phyloP scores from a whole-genome alignment of 352 stramenopile genomes.

The Phytopythium montanum region DNA sequence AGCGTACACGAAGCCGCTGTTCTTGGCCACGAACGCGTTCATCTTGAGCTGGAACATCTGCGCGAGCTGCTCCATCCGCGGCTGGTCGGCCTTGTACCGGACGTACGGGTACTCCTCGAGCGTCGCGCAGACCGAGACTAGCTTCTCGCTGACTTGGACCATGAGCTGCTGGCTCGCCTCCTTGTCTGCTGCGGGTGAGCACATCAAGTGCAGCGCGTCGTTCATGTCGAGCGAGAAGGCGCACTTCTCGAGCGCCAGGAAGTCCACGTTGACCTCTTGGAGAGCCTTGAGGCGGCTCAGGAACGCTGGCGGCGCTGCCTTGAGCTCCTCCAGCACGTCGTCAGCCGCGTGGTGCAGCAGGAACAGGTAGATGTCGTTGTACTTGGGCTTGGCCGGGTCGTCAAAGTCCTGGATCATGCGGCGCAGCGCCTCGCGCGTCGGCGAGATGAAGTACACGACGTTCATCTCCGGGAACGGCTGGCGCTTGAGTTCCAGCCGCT shows the following conservation, averaged over 20 bases:
- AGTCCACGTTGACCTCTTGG: slow-evolving; percentile 96
- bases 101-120: slow-evolving; percentile 98
- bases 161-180: slow-evolving; percentile 40
- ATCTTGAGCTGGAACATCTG: slow-evolving; percentile 94
- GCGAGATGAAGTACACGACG: slow-evolving; percentile 94
- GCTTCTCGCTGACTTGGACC: slow-evolving; percentile 79
- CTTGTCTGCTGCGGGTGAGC: slow-evolving; percentile 53
- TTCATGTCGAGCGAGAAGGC: slow-evolving; percentile 94
- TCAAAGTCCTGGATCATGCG: slow-evolving; percentile 86
- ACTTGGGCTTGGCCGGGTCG: slow-evolving; percentile 83
- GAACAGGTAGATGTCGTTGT: slow-evolving; percentile 92
- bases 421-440: slow-evolving; percentile 80
- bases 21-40: slow-evolving; percentile 93
- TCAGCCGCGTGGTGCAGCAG: slow-evolving; percentile 89
- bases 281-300: slow-evolving; percentile 83
- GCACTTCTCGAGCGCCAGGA: slow-evolving; percentile 92
- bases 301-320: slow-evolving; percentile 68
- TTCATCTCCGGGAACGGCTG: slow-evolving; percentile 97
- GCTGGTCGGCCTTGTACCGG: slow-evolving; percentile 83
- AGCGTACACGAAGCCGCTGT: slow-evolving; percentile 90
- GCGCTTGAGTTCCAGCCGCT: slow-evolving; percentile 93
- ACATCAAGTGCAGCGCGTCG: slow-evolving; percentile 73
- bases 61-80: slow-evolving; percentile 85
- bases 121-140: slow-evolving; percentile 96
- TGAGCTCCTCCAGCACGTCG: slow-evolving; percentile 80